These are phyloP conservation scores for Erigeron philadelphicus DNA, from an alignment of 140 eudicot species.

Conservation along the genomic window DNA sequence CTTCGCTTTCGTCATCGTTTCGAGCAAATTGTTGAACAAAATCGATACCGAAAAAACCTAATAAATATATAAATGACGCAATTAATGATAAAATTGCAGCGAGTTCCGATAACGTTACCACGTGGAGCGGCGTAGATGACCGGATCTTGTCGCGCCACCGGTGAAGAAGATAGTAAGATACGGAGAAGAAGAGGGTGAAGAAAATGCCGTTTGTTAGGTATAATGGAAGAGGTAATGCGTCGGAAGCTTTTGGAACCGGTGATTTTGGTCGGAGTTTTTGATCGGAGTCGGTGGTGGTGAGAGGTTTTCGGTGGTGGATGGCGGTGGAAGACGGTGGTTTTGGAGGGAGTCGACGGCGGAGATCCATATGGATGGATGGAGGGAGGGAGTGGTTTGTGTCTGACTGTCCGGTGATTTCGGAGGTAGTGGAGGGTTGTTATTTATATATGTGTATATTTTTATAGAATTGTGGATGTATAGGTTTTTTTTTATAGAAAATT, in stretches of 20 bases:
- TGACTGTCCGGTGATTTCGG: constrained; percentile 15
- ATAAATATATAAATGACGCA: constrained; percentile 42
- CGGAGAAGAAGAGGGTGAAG: constrained; percentile 46
- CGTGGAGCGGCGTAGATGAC: constrained; percentile 41
- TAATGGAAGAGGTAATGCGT: constrained; percentile 61
- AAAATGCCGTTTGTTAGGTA: constrained; percentile 48
- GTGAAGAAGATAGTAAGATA: constrained; percentile 42
- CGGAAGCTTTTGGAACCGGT: constrained; percentile 66
- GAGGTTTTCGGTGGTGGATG: constrained; percentile 4
- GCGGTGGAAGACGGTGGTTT: constrained; percentile 23
- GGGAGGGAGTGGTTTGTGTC: constrained; percentile 14
- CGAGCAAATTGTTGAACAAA: constrained; percentile 41
- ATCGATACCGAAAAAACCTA: constrained; percentile 57
- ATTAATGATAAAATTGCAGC: constrained; percentile 40
- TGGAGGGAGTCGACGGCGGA: constrained; percentile 43
- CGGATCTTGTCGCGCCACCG: constrained; percentile 66
- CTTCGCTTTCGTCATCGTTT: constrained; percentile 29
- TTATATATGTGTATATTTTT: too few species aligned
- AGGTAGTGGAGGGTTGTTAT: constrained; percentile 12
- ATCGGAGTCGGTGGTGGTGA: constrained; percentile 5
- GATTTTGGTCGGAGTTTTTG: constrained; percentile 26
- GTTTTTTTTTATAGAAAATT: too few species aligned
- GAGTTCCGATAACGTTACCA: constrained; percentile 41
- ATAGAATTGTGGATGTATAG: too few species aligned
- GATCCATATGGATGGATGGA: constrained; percentile 34